phyloP scores from a whole-genome alignment of 768 basidiomycete species.

The Mrakia frigida region DNA sequence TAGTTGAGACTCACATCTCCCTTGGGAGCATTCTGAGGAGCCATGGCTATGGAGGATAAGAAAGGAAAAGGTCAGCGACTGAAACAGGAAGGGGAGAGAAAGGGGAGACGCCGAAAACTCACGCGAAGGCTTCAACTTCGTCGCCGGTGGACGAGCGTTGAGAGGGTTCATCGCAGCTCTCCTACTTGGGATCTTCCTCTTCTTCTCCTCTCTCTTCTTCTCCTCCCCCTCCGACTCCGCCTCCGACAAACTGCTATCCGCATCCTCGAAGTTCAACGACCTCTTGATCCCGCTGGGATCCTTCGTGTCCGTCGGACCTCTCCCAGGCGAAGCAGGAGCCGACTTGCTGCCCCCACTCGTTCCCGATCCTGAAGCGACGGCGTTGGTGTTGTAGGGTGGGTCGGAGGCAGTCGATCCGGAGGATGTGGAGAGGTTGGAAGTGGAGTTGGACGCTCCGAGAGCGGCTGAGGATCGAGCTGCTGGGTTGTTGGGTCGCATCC shows the following conservation, averaged over 20 bases:
- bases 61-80: not conserved
- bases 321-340: not conserved
- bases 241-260: conserved; percentile 22
- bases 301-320: not conserved
- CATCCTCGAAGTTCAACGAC: conserved; percentile 20
- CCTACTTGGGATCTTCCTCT: not conserved
- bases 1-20: conserved; percentile 12
- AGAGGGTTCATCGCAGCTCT: not conserved
- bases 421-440: not conserved
- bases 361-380: conserved; percentile 11
- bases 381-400: not conserved
- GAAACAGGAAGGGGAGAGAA: not conserved
- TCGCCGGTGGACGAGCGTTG: not conserved
- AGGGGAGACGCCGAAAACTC: not conserved
- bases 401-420: not conserved
- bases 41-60: not conserved
- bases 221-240: conserved; percentile 17
- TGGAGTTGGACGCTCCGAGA: not conserved
- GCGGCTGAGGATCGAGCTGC: not conserved
- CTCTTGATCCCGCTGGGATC: not conserved
- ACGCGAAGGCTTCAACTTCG: conserved; percentile 12
- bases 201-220: not conserved
- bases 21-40: conserved; percentile 9
- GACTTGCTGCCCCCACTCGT: not conserved
- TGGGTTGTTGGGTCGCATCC: not conserved